Conservation (phyloP, 345 rosid species). For the Mercurialis annua region DNA sequence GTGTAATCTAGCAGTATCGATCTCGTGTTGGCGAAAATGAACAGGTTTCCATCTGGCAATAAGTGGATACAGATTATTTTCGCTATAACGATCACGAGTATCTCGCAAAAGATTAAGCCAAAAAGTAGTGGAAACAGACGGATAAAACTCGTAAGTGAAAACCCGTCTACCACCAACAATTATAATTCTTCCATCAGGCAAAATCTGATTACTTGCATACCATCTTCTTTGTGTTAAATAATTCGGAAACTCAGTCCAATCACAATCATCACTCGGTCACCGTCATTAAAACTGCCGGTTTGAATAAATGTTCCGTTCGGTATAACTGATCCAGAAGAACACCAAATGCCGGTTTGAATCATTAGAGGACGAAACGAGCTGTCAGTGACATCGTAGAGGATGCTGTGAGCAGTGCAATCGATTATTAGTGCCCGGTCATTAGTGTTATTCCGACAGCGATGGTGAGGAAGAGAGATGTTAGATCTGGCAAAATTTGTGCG, state of each 20-base stretch:
- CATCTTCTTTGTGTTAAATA: constrained; percentile 61
- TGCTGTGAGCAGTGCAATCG: constrained; percentile 85
- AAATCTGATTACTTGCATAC: constrained; percentile 68
- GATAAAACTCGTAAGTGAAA: constrained; percentile 66
- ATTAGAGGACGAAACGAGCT: constrained; percentile 56
- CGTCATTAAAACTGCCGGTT: constrained; percentile 77
- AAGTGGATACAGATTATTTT: constrained; percentile 85
- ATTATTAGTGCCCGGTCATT: constrained; percentile 31
- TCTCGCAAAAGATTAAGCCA: constrained; percentile 44
- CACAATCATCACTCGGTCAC: constrained; percentile 49
- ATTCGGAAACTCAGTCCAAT: constrained; percentile 61
- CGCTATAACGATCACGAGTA: constrained; percentile 45
- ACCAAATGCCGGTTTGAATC: constrained; percentile 74
- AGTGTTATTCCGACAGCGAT: constrained; percentile 44
- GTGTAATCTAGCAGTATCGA: constrained; percentile 63
- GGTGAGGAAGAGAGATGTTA: constrained; percentile 56
- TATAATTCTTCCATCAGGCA: constrained; percentile 70
- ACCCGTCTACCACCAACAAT: constrained; percentile 73
- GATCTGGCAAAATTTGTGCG: constrained; percentile 77
- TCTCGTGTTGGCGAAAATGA: constrained; percentile 72
- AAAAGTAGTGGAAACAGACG: constrained; percentile 17
- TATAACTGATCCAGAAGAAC: constrained; percentile 74
- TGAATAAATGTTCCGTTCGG: constrained; percentile 69
- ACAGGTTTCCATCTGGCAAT: constrained; percentile 79
- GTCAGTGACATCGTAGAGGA: constrained; percentile 55